phyloP scores from a whole-genome alignment of 2,329 filamentous ascomycete genomes.

The Scopulariopsis brevicaulis region DNA sequence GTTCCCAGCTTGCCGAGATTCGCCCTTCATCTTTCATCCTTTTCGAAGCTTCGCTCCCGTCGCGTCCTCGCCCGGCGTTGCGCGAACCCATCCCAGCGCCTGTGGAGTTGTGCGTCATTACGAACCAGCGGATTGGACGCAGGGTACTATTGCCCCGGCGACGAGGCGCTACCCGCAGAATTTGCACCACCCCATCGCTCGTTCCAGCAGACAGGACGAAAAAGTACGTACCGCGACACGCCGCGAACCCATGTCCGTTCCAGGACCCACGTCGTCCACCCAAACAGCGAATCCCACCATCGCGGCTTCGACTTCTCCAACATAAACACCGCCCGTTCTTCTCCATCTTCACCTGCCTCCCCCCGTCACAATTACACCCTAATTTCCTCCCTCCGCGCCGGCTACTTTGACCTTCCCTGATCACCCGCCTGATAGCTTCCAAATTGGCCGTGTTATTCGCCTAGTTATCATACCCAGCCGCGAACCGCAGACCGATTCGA shows the following conservation, averaged over 20 bases:
- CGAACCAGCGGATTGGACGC: neutral
- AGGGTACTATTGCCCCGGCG: neutral
- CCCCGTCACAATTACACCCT: conserved; percentile 20
- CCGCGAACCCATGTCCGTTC: conserved; percentile 5
- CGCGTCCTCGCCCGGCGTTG: neutral
- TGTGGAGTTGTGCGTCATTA: neutral
- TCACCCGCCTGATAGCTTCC: conserved; percentile 8
- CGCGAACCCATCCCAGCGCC: neutral
- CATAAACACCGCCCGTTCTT: conserved; percentile 6
- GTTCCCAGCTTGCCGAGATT: too few relatives aligned
- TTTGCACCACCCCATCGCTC: conserved; percentile 1
- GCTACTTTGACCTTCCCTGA: neutral
- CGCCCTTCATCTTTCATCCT: neutral
- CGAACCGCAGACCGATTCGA: neutral
- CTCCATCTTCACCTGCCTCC: conserved; percentile 16
- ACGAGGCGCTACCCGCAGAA: neutral
- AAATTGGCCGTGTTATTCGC: conserved; percentile 7
- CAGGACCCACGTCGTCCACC: conserved; percentile 1
- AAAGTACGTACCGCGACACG: conserved; percentile 7
- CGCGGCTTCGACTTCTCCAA: conserved; percentile 5
- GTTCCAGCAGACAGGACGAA: neutral
- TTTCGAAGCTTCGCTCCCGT: neutral
- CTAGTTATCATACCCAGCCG: neutral
- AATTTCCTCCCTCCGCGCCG: neutral
- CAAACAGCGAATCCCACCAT: conserved; percentile 7